A percentile compares a stretch with the other conserved stretches of the same genome.
Evolutionary conservation across 768 basidiomycete species (phyloP).

Genomic region (Leccinum ochraceum): DNA sequence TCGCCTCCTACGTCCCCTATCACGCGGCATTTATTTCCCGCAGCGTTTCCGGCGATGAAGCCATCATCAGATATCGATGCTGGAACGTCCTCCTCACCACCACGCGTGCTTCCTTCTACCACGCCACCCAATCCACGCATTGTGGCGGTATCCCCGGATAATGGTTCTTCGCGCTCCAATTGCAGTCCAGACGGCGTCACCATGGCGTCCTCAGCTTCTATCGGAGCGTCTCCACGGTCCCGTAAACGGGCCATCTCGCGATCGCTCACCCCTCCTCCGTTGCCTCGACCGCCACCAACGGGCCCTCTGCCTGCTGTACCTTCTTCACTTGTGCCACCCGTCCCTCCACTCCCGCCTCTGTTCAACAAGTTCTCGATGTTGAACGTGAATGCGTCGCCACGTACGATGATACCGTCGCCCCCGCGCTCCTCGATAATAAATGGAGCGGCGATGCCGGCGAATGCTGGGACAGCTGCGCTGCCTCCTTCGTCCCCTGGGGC

Average conservation of each 20-base stretch:
- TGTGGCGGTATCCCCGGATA: slow-evolving; percentile 6
- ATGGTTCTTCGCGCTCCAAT: not conserved
- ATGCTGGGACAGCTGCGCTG: slow-evolving; percentile 12
- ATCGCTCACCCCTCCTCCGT: slow-evolving; percentile 27
- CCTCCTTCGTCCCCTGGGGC: slow-evolving; percentile 32
- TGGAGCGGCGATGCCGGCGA: slow-evolving; percentile 4
- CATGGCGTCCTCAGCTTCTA: not conserved
- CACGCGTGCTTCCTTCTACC: not conserved
- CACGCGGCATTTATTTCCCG: not conserved
- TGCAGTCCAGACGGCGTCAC: not conserved
- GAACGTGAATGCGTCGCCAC: slow-evolving; percentile 5
- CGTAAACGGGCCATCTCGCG: slow-evolving; percentile 29
- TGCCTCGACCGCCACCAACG: slow-evolving; percentile 29
- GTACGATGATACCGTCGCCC: slow-evolving; percentile 6
- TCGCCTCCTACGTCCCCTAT: slow-evolving; percentile 4
- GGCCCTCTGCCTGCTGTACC: slow-evolving; percentile 34
- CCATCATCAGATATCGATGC: not conserved
- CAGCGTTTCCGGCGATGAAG: slow-evolving; percentile 2
- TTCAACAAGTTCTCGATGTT: slow-evolving; percentile 18
- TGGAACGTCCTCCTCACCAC: not conserved
- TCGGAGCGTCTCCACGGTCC: slow-evolving; percentile 18
- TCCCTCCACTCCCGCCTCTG: slow-evolving; percentile 31
- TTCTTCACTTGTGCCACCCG: slow-evolving; percentile 18
- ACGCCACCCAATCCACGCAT: slow-evolving; percentile 9
- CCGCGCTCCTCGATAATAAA: slow-evolving; percentile 10